Evolutionary conservation across 2,329 filamentous ascomycete genomes (phyloP), one percentile per base, ranked within the genome.

Genomic region (Lojkania enalia): DNA sequence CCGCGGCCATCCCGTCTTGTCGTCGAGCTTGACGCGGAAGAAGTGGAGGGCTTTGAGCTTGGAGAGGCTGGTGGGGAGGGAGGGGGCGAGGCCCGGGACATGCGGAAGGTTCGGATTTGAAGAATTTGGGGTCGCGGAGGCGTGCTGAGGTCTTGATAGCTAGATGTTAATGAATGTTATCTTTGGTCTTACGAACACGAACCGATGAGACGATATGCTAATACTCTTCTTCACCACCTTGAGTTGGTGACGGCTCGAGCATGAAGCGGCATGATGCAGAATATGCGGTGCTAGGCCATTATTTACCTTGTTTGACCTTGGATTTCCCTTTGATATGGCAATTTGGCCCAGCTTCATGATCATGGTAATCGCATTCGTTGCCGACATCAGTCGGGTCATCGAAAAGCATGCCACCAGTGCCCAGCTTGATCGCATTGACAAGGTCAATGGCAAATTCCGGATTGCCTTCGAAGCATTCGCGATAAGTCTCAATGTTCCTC

Each of bases 371-470:
- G 58, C 76, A 79, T 11, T 67, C 67, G 48, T 74, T 67, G 7
- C 58, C 60, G 12, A 66, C 64, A 9, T 63, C 57, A 2, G 77
- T 80, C 1, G 78, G 78, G 55, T 81, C 77, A 6, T 75, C 71
- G 50, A 80, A 78, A 3, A 80, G 62, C 41, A 76, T 67, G 30
- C 76, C 76, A 3, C 77, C 76, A 12, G 73, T 74, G 48, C 75
- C 74, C 15, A 61, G 55, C 40, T 74, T 72, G 53, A 81, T 79
- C 4, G 75, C 75, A 47, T 76, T 77, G 55, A 80, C 69, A 42
- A 81, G 71, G 37, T 79, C 77, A 25, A 81, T 63, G 9, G 77
- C 77, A 42, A 81, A 81, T 45, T 77, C 74, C 1, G 76, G 66
- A 51, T 72, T 76, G 48, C 68, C 63, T 20, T 73, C 68, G 57